phyloP scores from a whole-genome alignment of 1,284 basidiomycete species.

The Polyporus tsugae region DNA sequence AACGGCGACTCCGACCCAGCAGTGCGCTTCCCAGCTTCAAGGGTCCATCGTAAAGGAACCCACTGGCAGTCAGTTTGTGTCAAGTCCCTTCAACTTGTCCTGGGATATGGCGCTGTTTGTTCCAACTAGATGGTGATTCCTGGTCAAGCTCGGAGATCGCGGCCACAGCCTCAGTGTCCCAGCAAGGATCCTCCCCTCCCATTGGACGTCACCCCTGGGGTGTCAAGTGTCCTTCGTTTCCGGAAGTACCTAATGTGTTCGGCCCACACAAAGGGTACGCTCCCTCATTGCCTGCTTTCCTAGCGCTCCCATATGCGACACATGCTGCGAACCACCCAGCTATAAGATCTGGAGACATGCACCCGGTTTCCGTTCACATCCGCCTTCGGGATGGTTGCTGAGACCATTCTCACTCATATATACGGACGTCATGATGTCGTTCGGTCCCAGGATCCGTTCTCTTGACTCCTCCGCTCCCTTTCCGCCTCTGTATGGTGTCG shows the following conservation, averaged over 20 bases:
- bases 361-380: background rate
- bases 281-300: background rate
- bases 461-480: background rate
- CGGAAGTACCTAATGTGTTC: background rate
- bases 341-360: background rate
- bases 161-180: background rate
- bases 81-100: background rate
- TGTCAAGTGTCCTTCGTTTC: background rate
- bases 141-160: background rate
- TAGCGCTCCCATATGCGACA: background rate
- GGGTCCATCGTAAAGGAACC: background rate
- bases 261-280: background rate
- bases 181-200: background rate
- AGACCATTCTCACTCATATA: background rate
- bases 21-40: no score
- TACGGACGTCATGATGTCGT: background rate
- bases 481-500: background rate
- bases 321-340: constrained; percentile 1
- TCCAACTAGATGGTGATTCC: background rate
- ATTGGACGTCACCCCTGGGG: background rate
- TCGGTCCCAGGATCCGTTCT: background rate
- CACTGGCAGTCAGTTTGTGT: background rate
- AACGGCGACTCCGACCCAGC: no score
- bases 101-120: background rate
- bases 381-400: background rate